Evolutionary conservation across 2,329 filamentous ascomycete genomes (phyloP).

Genomic region (Volutella citrinella): DNA sequence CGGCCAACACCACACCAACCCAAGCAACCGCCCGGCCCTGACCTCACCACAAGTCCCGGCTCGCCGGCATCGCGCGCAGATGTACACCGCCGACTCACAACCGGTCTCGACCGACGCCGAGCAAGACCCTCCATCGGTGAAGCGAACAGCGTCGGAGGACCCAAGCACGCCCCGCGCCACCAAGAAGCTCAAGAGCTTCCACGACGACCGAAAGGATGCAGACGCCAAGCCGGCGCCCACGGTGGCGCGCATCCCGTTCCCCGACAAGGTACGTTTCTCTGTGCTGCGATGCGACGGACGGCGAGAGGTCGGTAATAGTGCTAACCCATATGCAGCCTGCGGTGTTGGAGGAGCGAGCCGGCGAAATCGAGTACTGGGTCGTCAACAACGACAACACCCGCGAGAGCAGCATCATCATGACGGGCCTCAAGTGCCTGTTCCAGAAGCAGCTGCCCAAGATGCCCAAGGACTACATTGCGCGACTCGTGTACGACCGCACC

Average conservation of each 20-base stretch:
- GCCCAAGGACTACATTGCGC: constrained; percentile 98
- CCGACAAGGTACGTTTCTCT: not conserved
- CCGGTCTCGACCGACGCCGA: too few species aligned
- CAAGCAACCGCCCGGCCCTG: too few species aligned
- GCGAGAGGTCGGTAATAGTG: not conserved
- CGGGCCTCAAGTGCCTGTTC: constrained; percentile 94
- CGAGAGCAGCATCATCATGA: constrained; percentile 90
- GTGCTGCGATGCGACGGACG: not conserved
- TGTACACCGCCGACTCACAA: too few species aligned
- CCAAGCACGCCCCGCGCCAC: too few species aligned
- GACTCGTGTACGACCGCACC: constrained; percentile 94
- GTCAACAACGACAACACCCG: constrained; percentile 93
- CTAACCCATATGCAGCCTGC: constrained; percentile 57
- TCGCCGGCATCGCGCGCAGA: too few species aligned
- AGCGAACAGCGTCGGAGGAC: too few species aligned
- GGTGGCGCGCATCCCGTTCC: constrained; percentile 1
- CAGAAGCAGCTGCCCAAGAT: constrained; percentile 98
- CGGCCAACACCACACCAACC: too few species aligned
- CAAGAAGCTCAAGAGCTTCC: too few species aligned
- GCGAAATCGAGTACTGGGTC: constrained; percentile 94
- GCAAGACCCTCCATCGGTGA: too few species aligned
- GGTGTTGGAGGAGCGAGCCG: constrained; percentile 87
- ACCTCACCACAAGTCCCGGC: too few species aligned
- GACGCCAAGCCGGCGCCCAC: too few species aligned
- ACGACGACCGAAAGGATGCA: too few species aligned